Percentiles rank a stretch among this genome's conserved stretches.
These are phyloP conservation scores for Puccinia novopanici DNA, from an alignment of 1,284 basidiomycete genomes.

Conservation along the genomic window DNA sequence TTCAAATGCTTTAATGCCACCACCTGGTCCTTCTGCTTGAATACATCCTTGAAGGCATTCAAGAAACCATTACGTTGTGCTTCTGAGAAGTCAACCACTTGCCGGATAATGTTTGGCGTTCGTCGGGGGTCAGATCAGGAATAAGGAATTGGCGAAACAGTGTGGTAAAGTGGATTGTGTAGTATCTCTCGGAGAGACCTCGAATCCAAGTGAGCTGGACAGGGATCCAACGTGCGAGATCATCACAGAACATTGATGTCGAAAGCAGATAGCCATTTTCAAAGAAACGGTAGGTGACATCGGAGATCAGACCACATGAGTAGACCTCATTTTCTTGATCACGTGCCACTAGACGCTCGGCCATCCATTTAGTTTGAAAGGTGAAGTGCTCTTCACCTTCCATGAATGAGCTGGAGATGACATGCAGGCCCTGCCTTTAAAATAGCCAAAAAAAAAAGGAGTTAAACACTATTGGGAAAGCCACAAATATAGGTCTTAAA, in stretches of 20 bases:
- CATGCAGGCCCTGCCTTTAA: neutral
- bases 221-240: neutral
- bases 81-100: neutral
- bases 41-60: neutral
- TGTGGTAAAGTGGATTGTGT: neutral
- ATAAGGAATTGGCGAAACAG: neutral
- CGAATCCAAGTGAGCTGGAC: neutral
- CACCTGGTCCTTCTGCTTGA: neutral
- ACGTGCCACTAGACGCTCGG: neutral
- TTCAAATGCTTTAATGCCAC: neutral
- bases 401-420: neutral
- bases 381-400: conserved; percentile 1
- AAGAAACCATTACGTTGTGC: neutral
- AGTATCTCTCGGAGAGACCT: neutral
- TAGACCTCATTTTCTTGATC: neutral
- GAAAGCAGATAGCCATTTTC: no score
- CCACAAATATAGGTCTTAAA: neutral
- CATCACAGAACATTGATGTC: neutral
- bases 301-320: neutral
- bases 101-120: neutral
- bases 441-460: neutral
- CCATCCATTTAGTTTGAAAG: neutral
- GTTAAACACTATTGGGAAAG: neutral
- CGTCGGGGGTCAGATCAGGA: no score
- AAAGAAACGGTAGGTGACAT: neutral